Evolutionary conservation across 1,284 basidiomycete genomes (phyloP), one percentile per base, ranked within the genome.

Genomic region (Phellopilus nigrolimitatus): DNA sequence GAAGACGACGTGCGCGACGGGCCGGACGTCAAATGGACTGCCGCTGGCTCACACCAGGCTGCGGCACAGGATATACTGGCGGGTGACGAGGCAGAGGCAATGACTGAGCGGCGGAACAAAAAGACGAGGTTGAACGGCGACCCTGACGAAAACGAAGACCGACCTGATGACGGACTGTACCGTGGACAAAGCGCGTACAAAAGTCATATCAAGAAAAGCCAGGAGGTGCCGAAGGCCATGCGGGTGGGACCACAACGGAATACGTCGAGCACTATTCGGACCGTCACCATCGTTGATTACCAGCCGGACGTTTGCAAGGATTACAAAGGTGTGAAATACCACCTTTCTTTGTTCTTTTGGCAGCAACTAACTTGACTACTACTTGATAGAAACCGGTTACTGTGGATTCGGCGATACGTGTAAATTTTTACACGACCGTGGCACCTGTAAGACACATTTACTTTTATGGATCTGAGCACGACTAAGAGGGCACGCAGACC

Each of bases 261-360:
- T 53, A 85, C 76, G 39, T 80, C 82, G 6, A 87, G 74, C 62
- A 97, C 95, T 53, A 95, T 99, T 59, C 80, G 93, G 51, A 95
- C 91, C 1, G 94, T 97, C 49, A 98, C 95, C 0, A 84, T 98
- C 51, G 80, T 93, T 45, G 97, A 99, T 73, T 99, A 98, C 70
- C 97, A 99, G 70, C 95, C 97, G 2, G 95, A 98, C 64, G 91
- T 98, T 17, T 99, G 97, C 71, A 99, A 99, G 68, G 95, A 98
- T 69, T 99, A 99, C 71, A 98, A 97, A 82, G 91, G 90, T 90
- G 58, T 54, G 79, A 72, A 31, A 8, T 36, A n/a, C n/a, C n/a
- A n/a, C n/a, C n/a, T n/a, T n/a, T n/a, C n/a, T 9, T 25, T 19
- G 56, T 33, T 49, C 24, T 44, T 34, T 21, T 47, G 30, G 31